Percentiles rank a stretch among this genome's conserved stretches.
Conservation (phyloP, 768 basidiomycete genomes). For the Mycena alexandri region DNA sequence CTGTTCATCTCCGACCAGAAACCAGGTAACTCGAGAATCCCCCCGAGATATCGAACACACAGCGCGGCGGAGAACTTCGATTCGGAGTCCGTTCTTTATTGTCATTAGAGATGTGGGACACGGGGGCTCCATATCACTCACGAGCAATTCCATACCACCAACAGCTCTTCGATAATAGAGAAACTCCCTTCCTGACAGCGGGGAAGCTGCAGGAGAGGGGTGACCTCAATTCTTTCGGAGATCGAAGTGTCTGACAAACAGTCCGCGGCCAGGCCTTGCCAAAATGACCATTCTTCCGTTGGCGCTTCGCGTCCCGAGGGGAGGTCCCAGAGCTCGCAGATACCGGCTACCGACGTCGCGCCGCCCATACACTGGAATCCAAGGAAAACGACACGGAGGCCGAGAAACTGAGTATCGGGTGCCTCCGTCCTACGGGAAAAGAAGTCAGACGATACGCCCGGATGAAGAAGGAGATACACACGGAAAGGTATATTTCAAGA, state of each 20-base stretch:
- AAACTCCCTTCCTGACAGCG: not conserved
- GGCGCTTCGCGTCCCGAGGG: not conserved
- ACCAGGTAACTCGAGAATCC: not conserved
- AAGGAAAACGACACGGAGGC: not conserved
- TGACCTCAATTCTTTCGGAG: not conserved
- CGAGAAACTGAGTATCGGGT: not conserved
- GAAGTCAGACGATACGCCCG: no score
- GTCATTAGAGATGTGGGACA: not conserved
- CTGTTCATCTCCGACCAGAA: not conserved
- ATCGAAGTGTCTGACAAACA: not conserved
- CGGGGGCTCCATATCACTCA: not conserved
- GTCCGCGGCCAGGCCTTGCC: not conserved
- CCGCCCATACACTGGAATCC: not conserved
- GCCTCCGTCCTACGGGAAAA: not conserved
- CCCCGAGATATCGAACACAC: not conserved
- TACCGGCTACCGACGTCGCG: not conserved
- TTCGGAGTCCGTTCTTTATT: not conserved
- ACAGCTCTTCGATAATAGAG: not conserved
- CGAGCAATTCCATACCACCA: not conserved
- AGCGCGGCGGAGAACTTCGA: not conserved
- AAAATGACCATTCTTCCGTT: not conserved
- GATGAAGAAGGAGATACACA: not conserved
- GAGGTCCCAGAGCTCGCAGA: not conserved
- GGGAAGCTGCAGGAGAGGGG: not conserved
- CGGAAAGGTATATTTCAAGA: conserved; percentile 2